These are phyloP conservation scores for Nitzschia palea DNA, from an alignment of 108 stramenopile species.

Conservation along the genomic window DNA sequence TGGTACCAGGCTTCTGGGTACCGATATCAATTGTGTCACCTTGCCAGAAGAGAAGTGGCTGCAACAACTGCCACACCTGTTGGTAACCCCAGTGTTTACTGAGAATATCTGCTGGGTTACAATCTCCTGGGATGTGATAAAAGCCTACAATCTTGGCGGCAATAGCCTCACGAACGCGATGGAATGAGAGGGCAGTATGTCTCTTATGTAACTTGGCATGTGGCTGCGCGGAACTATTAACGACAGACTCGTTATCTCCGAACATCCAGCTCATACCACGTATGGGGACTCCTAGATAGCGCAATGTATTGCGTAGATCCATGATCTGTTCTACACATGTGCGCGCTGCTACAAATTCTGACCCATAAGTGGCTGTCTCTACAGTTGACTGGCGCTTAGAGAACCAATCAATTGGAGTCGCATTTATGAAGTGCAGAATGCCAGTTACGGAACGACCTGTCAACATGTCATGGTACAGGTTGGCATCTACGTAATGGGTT, in stretches of 20 bases:
- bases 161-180: not conserved
- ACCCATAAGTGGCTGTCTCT: constrained; percentile 44
- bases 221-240: not conserved
- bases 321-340: constrained; percentile 13
- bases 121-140: not conserved
- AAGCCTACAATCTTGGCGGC: not conserved
- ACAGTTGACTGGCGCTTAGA: constrained; percentile 36
- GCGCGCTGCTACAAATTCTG: constrained; percentile 19
- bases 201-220: not conserved
- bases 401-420: constrained; percentile 32
- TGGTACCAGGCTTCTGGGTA: too few species aligned
- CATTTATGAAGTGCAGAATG: constrained; percentile 30
- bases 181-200: not conserved
- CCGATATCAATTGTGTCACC: too few species aligned
- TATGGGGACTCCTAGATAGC: constrained; percentile 18
- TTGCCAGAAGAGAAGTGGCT: not conserved
- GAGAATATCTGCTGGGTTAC: constrained; percentile 5
- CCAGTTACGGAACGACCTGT: constrained; percentile 26
- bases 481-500: constrained; percentile 35
- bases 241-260: too few species aligned
- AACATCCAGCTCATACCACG: not conserved
- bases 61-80: constrained; percentile 3
- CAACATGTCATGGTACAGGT: too few species aligned
- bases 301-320: constrained; percentile 2
- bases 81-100: too few species aligned